These are phyloP conservation scores for Aureobasidium namibiae DNA, from an alignment of 2,329 filamentous ascomycete species.

Conservation along the genomic window DNA sequence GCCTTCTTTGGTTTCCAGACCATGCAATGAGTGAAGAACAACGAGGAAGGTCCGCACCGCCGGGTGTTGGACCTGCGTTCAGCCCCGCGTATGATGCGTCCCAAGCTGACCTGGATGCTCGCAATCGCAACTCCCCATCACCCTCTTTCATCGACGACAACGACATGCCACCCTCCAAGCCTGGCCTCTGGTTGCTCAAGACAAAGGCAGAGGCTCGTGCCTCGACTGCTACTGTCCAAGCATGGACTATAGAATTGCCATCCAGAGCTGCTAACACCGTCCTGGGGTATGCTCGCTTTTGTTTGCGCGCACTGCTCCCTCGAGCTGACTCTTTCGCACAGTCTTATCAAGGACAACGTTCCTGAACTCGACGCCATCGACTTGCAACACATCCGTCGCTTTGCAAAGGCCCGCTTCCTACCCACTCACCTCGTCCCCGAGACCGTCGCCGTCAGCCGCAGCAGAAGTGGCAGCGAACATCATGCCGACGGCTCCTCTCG, in stretches of 20 bases:
- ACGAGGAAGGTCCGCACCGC: slow-evolving; percentile 12
- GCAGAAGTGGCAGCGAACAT: slow-evolving; percentile 13
- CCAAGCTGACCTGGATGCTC: neutral
- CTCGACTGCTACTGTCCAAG: slow-evolving; percentile 45
- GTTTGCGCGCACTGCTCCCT: neutral
- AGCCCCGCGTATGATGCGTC: neutral
- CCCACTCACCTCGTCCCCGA: slow-evolving; percentile 18
- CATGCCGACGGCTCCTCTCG: slow-evolving; percentile 6
- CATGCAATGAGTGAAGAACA: slow-evolving; percentile 13
- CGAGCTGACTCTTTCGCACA: slow-evolving; percentile 19
- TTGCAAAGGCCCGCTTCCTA: slow-evolving; percentile 51
- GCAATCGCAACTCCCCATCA: neutral
- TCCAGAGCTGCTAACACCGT: slow-evolving; percentile 63
- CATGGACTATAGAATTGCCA: slow-evolving; percentile 64
- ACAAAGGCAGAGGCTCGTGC: slow-evolving; percentile 44
- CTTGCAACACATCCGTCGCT: slow-evolving; percentile 59
- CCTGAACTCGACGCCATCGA: slow-evolving; percentile 36
- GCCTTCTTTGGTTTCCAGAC: neutral
- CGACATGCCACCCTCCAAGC: slow-evolving; percentile 15
- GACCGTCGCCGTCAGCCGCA: neutral
- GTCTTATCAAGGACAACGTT: slow-evolving; percentile 38
- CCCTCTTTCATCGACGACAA: slow-evolving; percentile 15
- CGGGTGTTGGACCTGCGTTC: slow-evolving; percentile 11
- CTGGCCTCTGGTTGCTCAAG: slow-evolving; percentile 34
- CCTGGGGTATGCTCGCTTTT: slow-evolving; percentile 52